Evolutionary conservation across 306 rosid species (phyloP).

Genomic region (Pueraria montana): DNA sequence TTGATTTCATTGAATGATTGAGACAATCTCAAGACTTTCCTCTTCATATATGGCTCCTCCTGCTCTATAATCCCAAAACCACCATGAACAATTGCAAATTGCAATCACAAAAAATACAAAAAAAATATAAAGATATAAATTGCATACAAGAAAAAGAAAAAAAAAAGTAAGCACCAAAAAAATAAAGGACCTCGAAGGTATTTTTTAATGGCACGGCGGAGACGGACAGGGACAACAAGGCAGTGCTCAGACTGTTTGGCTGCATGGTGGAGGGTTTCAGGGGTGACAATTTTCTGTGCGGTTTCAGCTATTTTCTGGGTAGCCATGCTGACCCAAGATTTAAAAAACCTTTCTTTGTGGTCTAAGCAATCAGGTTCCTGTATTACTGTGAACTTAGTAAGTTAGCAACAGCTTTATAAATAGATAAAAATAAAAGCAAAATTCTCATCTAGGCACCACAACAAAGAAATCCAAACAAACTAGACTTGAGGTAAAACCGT

Average conservation of each 20-base stretch:
- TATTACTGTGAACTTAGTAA: constrained; percentile 27
- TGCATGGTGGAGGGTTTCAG: constrained; percentile 74
- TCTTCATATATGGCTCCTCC: constrained; percentile 87
- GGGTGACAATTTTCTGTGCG: constrained; percentile 73
- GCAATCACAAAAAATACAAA: constrained; percentile 2
- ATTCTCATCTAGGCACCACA: constrained; percentile 14
- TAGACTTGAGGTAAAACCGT: background rate
- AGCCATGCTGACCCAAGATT: constrained; percentile 63
- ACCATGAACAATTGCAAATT: constrained; percentile 34
- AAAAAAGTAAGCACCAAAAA: background rate
- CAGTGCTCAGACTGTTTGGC: constrained; percentile 90
- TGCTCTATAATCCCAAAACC: constrained; percentile 69
- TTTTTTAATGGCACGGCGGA: constrained; percentile 88
- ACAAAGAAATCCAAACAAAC: background rate
- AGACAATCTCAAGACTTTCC: constrained; percentile 80
- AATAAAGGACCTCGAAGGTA: constrained; percentile 75
- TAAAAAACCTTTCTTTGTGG: constrained; percentile 33
- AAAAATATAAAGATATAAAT: background rate
- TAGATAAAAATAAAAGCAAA: background rate
- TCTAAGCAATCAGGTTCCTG: constrained; percentile 30
- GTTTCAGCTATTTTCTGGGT: constrained; percentile 65
- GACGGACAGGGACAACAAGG: constrained; percentile 76
- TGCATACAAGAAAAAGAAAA: background rate
- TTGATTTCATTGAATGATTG: constrained; percentile 80
- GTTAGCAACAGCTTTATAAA: background rate